phyloP scores from a whole-genome alignment of 805 yeast species.

The Yarrowia yakushimensis region DNA sequence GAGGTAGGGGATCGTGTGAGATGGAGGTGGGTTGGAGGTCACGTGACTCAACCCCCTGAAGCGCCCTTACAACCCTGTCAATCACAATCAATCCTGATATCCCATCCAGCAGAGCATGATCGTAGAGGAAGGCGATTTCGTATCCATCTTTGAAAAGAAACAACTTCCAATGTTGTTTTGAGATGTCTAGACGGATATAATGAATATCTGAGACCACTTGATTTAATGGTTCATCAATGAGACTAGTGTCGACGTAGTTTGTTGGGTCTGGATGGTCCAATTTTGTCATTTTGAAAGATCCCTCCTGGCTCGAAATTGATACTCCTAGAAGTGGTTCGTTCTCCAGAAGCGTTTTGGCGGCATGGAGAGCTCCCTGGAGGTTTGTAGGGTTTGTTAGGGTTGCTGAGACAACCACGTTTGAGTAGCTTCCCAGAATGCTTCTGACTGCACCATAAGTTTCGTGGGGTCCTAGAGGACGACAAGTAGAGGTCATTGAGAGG shows the following conservation, averaged over 20 bases:
- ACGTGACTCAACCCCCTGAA: neutral
- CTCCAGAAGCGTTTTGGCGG: neutral
- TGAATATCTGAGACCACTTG: neutral
- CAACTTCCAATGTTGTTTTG: constrained; percentile 30
- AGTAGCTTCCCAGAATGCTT: neutral
- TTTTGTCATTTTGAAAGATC: neutral
- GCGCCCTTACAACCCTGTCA: neutral
- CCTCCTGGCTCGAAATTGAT: neutral
- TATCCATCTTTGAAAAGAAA: constrained; percentile 20
- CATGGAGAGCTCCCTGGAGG: neutral
- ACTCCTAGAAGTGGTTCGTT: constrained; percentile 1
- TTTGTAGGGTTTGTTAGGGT: neutral
- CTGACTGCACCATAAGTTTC: constrained; percentile 1
- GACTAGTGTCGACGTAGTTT: neutral
- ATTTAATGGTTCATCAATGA: neutral
- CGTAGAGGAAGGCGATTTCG: constrained; percentile 29
- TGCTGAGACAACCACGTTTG: constrained; percentile 1
- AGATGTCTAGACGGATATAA: neutral
- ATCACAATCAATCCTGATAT: constrained; percentile 28
- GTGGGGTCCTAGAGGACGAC: neutral
- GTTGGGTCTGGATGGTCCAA: neutral
- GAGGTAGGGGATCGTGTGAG: neutral
- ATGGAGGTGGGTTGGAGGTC: neutral
- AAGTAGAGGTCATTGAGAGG: neutral
- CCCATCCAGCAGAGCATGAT: constrained; percentile 33